Evolutionary conservation across 768 basidiomycete species (phyloP).

Genomic region (Mycena albidolilacea): DNA sequence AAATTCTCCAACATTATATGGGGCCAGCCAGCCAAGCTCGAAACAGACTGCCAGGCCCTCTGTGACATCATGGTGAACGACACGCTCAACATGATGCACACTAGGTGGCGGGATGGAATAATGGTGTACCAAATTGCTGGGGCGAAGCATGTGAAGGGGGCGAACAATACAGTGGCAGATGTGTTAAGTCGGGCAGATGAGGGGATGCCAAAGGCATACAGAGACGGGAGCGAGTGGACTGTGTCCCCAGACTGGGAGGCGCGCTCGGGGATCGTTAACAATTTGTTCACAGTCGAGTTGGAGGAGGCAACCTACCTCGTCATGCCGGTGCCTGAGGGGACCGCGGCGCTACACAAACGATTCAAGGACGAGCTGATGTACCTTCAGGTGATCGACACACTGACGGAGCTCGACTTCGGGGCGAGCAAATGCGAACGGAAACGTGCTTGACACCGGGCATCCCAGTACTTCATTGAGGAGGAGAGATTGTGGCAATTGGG

Average conservation of each 20-base stretch:
- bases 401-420: background rate
- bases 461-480: too few relatives aligned
- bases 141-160: conserved; percentile 38
- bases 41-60: conserved; percentile 33
- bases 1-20: conserved; percentile 41
- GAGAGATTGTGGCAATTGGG: too few relatives aligned
- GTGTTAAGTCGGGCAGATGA: conserved; percentile 36
- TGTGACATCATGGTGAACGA: conserved; percentile 31
- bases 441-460: too few relatives aligned
- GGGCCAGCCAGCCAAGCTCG: conserved; percentile 42
- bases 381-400: background rate
- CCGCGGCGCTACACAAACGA: background rate
- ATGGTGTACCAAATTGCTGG: conserved; percentile 38
- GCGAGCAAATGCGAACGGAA: too few relatives aligned
- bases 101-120: conserved; percentile 46
- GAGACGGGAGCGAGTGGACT: too few relatives aligned
- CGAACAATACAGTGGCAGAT: conserved; percentile 44
- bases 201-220: too few relatives aligned
- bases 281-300: background rate
- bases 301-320: background rate
- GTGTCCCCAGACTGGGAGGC: too few relatives aligned
- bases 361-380: background rate
- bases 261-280: background rate
- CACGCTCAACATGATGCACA: conserved; percentile 25
- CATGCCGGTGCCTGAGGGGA: background rate